Conservation (phyloP, 2,329 filamentous ascomycete species). For the Verticillium klebahnii region DNA sequence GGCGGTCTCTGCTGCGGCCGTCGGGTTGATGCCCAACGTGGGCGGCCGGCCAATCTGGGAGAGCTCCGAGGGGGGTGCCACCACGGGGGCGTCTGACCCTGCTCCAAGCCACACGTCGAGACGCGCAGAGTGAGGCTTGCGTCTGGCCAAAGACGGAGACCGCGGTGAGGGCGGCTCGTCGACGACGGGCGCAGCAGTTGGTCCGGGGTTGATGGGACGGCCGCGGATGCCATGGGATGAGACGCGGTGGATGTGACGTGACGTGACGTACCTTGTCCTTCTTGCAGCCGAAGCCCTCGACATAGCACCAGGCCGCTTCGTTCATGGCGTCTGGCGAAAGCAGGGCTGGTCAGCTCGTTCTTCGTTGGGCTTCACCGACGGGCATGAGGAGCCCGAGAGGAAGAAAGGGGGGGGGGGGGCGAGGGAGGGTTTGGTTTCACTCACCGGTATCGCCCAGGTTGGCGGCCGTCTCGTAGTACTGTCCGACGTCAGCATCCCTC, state of each 20-base stretch:
- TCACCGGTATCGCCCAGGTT: slow-evolving; percentile 84
- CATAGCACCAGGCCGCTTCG: slow-evolving; percentile 91
- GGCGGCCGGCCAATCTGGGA: neutral
- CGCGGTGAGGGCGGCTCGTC: neutral
- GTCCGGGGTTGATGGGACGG: neutral
- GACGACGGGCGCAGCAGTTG: neutral
- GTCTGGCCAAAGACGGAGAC: neutral
- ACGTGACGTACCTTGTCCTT: slow-evolving; percentile 91
- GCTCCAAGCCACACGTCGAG: neutral
- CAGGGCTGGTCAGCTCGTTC: slow-evolving; percentile 9
- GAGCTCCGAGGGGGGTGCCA: neutral
- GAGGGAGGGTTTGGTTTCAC: slow-evolving; percentile 18
- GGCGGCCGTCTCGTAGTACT: slow-evolving; percentile 97
- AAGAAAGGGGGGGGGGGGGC: neutral
- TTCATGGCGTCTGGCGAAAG: slow-evolving; percentile 79
- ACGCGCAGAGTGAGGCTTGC: neutral
- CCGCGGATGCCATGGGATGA: neutral
- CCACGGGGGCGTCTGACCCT: neutral
- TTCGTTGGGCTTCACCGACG: slow-evolving; percentile 6
- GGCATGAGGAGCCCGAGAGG: neutral
- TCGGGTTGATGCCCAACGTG: neutral
- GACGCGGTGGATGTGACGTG: neutral
- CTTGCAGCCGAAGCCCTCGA: slow-evolving; percentile 93
- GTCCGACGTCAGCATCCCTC: slow-evolving; percentile 25
- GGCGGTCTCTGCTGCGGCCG: neutral